These are phyloP conservation scores for Echeveria elegans DNA, from an alignment of 164 flowering plant genomes.

Conservation along the genomic window DNA sequence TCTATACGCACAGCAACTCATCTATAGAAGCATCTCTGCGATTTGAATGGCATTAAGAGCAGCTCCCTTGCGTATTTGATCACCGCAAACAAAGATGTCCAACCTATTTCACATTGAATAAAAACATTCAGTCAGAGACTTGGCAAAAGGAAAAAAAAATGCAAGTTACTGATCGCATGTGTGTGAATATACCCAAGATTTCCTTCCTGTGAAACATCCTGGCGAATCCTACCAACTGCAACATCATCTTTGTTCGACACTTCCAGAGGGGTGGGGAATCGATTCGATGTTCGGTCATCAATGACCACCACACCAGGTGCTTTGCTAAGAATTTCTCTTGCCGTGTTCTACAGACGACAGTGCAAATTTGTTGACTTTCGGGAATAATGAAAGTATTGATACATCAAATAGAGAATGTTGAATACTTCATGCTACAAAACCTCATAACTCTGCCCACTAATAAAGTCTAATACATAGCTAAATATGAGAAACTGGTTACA, in stretches of 20 bases:
- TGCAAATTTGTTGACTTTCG: neutral
- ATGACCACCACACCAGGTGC: constrained; percentile 87
- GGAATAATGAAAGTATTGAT: neutral
- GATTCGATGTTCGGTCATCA: constrained; percentile 79
- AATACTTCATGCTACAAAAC: neutral
- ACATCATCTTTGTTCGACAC: constrained; percentile 93
- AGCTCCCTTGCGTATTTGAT: constrained; percentile 97
- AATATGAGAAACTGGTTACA: neutral
- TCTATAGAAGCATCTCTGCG: constrained; percentile 74
- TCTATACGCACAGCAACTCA: neutral
- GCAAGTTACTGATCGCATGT: neutral
- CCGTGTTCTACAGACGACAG: constrained; percentile 44
- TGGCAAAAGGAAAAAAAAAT: neutral
- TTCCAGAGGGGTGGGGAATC: constrained; percentile 87
- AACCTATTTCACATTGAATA: constrained; percentile 34
- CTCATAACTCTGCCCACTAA: no score
- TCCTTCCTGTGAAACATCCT: constrained; percentile 77
- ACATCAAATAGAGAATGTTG: neutral
- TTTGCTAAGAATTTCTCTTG: constrained; percentile 67
- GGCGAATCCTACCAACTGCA: constrained; percentile 95
- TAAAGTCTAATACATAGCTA: no score
- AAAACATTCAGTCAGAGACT: neutral
- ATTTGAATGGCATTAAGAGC: constrained; percentile 96
- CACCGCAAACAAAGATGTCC: constrained; percentile 95
- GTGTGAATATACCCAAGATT: constrained; percentile 55